Conservation (phyloP, 139 green algal genomes). For the Mesotaenium endlicherianum region DNA sequence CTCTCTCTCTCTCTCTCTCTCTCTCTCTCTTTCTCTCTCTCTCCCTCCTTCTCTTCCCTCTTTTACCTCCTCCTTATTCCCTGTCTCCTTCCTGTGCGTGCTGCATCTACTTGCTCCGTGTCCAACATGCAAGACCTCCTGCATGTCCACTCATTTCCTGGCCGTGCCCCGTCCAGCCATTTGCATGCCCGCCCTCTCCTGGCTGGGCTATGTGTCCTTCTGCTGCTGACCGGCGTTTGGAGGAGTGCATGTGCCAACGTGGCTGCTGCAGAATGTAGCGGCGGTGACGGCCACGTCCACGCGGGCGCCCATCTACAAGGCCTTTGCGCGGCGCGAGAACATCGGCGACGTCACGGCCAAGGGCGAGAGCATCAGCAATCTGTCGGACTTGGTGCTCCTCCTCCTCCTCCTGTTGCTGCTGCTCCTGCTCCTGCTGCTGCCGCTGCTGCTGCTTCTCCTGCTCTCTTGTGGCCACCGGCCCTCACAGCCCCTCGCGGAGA, state of each 20-base stretch:
- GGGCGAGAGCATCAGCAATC: conserved; percentile 81
- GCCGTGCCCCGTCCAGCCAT: too few relatives aligned
- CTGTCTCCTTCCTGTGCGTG: not conserved
- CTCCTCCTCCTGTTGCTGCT: too few relatives aligned
- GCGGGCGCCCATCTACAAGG: conserved; percentile 81
- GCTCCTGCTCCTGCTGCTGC: too few relatives aligned
- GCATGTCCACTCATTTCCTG: too few relatives aligned
- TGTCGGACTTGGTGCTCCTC: conserved; percentile 74
- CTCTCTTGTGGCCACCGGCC: not conserved
- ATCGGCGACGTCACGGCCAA: conserved; percentile 78
- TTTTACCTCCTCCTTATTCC: not conserved
- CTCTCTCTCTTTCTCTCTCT: not conserved
- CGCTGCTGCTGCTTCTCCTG: not conserved
- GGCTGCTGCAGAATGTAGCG: conserved; percentile 72
- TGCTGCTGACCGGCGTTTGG: too few relatives aligned
- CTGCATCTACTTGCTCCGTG: not conserved
- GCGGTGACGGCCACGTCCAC: conserved; percentile 73
- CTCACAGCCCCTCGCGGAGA: too few relatives aligned
- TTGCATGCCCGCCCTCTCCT: too few relatives aligned
- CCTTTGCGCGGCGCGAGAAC: conserved; percentile 77
- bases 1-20: not conserved
- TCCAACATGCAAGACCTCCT: too few relatives aligned
- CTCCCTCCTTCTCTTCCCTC: not conserved
- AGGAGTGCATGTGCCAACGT: too few relatives aligned
- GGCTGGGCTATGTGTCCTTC: too few relatives aligned